These are phyloP conservation scores for Mediolabrus comicus DNA, from an alignment of 108 stramenopile genomes.

Conservation along the genomic window DNA sequence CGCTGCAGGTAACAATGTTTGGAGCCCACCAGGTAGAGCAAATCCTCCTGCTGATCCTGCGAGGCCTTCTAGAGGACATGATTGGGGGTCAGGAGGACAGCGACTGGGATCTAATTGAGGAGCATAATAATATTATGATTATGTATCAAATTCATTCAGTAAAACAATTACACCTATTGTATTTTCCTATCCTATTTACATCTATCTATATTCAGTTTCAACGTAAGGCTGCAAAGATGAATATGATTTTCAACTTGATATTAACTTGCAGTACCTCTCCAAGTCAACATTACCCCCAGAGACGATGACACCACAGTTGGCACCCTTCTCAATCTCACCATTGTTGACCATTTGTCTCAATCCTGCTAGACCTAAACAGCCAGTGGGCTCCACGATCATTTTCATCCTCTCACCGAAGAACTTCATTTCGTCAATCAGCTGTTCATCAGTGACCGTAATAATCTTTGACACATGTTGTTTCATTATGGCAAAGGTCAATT, in stretches of 20 bases:
- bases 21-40: slow-evolving; percentile 37
- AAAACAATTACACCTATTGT: not conserved
- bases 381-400: slow-evolving; percentile 61
- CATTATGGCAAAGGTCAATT: slow-evolving; percentile 60
- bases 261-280: slow-evolving; percentile 44
- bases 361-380: slow-evolving; percentile 59
- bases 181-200: not conserved
- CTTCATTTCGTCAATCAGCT: slow-evolving; percentile 46
- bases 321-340: slow-evolving; percentile 45
- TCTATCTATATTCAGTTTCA: not conserved
- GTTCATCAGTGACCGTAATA: slow-evolving; percentile 61
- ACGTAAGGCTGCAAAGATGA: not conserved
- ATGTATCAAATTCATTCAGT: not conserved
- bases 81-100: slow-evolving; percentile 44
- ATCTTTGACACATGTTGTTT: slow-evolving; percentile 52
- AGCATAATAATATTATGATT: not conserved
- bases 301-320: slow-evolving; percentile 53
- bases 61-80: slow-evolving; percentile 32
- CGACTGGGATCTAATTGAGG: slow-evolving; percentile 26
- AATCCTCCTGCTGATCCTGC: slow-evolving; percentile 43
- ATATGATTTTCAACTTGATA: slow-evolving; percentile 24
- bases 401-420: slow-evolving; percentile 49
- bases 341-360: slow-evolving; percentile 43
- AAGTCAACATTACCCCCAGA: slow-evolving; percentile 69
- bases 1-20: slow-evolving; percentile 36